phyloP scores from a whole-genome alignment of 2,329 filamentous ascomycete species.

The Aspergillus sp. region DNA sequence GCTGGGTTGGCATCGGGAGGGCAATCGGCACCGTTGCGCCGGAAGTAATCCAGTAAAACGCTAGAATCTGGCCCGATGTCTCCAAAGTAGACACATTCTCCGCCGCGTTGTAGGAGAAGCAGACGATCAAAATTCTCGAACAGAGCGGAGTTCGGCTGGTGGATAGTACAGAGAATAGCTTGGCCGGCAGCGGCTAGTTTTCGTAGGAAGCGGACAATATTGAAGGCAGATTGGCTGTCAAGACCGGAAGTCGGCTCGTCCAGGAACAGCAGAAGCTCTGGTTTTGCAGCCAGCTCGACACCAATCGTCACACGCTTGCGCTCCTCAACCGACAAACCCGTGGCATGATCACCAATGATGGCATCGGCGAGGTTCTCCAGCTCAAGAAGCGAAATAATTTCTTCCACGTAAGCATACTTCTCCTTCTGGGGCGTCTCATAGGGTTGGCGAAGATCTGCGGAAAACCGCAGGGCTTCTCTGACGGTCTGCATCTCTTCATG shows the following conservation, averaged over 20 bases:
- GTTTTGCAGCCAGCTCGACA: slow-evolving; percentile 37
- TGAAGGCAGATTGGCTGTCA: slow-evolving; percentile 57
- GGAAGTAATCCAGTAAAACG: slow-evolving; percentile 53
- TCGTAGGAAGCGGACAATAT: slow-evolving; percentile 58
- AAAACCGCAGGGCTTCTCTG: slow-evolving; percentile 65
- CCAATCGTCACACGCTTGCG: slow-evolving; percentile 41
- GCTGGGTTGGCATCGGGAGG: slow-evolving; percentile 52
- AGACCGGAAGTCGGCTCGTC: slow-evolving; percentile 61
- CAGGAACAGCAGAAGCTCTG: slow-evolving; percentile 61
- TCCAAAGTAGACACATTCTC: slow-evolving; percentile 55
- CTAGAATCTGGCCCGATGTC: slow-evolving; percentile 51
- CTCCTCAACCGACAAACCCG: slow-evolving; percentile 56
- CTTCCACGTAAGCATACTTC: slow-evolving; percentile 65
- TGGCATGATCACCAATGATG: slow-evolving; percentile 60
- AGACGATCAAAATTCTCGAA: slow-evolving; percentile 59
- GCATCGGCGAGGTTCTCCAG: slow-evolving; percentile 66
- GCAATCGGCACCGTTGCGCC: slow-evolving; percentile 51
- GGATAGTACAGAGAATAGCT: slow-evolving; percentile 60
- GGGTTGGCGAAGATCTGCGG: slow-evolving; percentile 61
- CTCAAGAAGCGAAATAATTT: slow-evolving; percentile 62
- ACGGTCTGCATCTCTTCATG: slow-evolving; percentile 63
- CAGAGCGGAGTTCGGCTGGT: slow-evolving; percentile 56
- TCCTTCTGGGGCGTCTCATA: slow-evolving; percentile 56
- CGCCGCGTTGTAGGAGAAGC: slow-evolving; percentile 53
- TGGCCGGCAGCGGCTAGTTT: slow-evolving; percentile 60